Evolutionary conservation across 1,284 basidiomycete species (phyloP).

Genomic region (Ceratobasidium sp.): DNA sequence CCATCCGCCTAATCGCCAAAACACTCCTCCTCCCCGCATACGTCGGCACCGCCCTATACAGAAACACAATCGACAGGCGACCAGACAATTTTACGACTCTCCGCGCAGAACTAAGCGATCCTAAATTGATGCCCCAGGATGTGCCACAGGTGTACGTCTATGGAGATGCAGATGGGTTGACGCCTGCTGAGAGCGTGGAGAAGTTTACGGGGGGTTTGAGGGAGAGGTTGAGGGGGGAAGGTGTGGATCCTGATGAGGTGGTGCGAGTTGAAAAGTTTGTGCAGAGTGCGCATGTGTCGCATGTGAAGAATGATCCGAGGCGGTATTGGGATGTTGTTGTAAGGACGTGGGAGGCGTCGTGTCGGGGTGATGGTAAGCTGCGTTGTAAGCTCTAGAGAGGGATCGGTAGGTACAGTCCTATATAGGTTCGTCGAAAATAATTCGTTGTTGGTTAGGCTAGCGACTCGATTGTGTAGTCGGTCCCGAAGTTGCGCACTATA

Average conservation of each 20-base stretch:
- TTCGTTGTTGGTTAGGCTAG: too few relatives aligned
- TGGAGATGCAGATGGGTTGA: slow-evolving; percentile 20
- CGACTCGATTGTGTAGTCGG: too few relatives aligned
- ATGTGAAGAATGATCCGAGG: slow-evolving; percentile 15
- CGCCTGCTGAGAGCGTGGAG: slow-evolving; percentile 14
- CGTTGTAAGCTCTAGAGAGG: slow-evolving; percentile 1
- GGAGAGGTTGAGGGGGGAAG: neutral
- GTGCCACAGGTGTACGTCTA: slow-evolving; percentile 29
- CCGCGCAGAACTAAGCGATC: slow-evolving; percentile 12
- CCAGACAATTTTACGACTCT: slow-evolving; percentile 7
- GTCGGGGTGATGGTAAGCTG: neutral
- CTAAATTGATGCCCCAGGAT: neutral
- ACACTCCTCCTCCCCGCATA: neutral
- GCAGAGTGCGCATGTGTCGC: slow-evolving; percentile 26
- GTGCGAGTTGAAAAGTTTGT: slow-evolving; percentile 13
- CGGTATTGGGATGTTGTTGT: slow-evolving; percentile 28
- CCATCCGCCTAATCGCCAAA: slow-evolving; percentile 13
- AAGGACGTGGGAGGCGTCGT: slow-evolving; percentile 23
- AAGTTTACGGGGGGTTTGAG: neutral
- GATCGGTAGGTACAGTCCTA: neutral
- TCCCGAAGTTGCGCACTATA: too few relatives aligned
- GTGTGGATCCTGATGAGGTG: neutral
- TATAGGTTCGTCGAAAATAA: neutral
- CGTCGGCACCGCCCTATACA: neutral
- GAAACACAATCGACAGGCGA: slow-evolving; percentile 2